These are phyloP conservation scores for Lachnellula hyalina DNA, from an alignment of 2,329 filamentous ascomycete species.

Conservation along the genomic window DNA sequence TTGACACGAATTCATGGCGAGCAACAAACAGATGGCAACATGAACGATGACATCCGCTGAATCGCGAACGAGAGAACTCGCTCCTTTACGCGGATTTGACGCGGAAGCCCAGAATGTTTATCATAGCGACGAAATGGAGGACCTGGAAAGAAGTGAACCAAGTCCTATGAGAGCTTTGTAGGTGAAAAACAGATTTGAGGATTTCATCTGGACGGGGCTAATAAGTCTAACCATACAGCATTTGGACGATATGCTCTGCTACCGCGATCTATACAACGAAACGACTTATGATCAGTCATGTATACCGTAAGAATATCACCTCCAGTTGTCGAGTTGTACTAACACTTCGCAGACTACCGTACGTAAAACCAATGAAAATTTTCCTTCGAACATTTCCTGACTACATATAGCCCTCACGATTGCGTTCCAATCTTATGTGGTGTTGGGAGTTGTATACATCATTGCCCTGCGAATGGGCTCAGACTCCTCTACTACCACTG, in stretches of 20 bases:
- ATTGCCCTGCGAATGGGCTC: slow-evolving; percentile 5
- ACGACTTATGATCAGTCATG: slow-evolving; percentile 17
- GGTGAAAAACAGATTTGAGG: neutral
- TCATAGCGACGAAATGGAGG: neutral
- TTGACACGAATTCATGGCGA: neutral
- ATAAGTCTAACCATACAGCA: neutral
- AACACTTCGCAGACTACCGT: slow-evolving; percentile 20
- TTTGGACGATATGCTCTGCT: slow-evolving; percentile 17
- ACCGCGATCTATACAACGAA: slow-evolving; percentile 19
- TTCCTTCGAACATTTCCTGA: neutral
- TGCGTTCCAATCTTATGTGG: slow-evolving; percentile 14
- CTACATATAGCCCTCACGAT: slow-evolving; percentile 16
- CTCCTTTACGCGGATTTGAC: slow-evolving; percentile 3
- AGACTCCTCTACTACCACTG: neutral
- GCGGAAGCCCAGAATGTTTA: slow-evolving; percentile 2
- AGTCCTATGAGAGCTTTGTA: slow-evolving; percentile 2
- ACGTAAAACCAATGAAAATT: slow-evolving; percentile 1
- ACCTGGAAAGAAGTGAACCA: neutral
- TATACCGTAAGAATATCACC: slow-evolving; percentile 15
- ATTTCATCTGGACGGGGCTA: neutral
- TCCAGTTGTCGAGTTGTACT: slow-evolving; percentile 3
- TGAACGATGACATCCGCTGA: slow-evolving; percentile 8
- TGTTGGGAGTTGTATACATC: slow-evolving; percentile 11
- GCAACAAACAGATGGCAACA: neutral
- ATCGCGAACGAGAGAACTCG: neutral